phyloP scores from a whole-genome alignment of 768 basidiomycete species.

The Austroboletus festivus region DNA sequence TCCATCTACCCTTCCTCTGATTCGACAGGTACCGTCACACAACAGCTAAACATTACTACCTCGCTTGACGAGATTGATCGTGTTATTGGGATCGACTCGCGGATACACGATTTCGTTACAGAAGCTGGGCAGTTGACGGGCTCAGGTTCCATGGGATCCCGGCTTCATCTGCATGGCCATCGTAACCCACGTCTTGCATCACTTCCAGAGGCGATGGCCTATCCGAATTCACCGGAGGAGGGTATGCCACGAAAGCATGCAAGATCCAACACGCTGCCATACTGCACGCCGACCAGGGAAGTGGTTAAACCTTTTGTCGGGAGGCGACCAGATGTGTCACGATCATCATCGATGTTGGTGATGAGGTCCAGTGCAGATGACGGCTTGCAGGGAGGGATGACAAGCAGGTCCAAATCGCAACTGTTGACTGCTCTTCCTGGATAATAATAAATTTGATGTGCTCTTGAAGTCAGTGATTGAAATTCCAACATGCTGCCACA shows the following conservation, averaged over 20 bases:
- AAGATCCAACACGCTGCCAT: conserved; percentile 35
- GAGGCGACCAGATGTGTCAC: conserved; percentile 18
- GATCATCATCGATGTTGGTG: conserved; percentile 15
- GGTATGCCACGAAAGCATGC: conserved; percentile 22
- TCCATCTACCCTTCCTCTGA: conserved; percentile 30
- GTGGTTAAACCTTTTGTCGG: conserved; percentile 25
- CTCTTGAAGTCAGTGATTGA: too few relatives aligned
- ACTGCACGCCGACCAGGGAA: conserved; percentile 32
- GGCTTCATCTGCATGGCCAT: conserved; percentile 17
- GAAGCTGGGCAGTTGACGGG: conserved; percentile 11
- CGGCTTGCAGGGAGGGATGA: neutral
- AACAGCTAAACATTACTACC: conserved; percentile 9
- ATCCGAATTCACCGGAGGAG: conserved; percentile 16
- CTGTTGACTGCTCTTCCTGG: conserved; percentile 5
- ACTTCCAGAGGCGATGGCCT: conserved; percentile 11
- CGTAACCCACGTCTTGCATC: conserved; percentile 20
- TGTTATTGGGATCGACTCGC: conserved; percentile 18
- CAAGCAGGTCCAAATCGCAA: conserved; percentile 21
- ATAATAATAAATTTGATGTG: neutral
- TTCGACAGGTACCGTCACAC: conserved; percentile 22
- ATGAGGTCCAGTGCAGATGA: conserved; percentile 8
- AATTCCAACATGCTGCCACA: conserved; percentile 13
- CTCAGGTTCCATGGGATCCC: conserved; percentile 16
- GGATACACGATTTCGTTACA: conserved; percentile 27
- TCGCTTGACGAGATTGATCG: conserved; percentile 31